phyloP scores from a whole-genome alignment of 1,284 basidiomycete genomes.

The Grifola frondosa region DNA sequence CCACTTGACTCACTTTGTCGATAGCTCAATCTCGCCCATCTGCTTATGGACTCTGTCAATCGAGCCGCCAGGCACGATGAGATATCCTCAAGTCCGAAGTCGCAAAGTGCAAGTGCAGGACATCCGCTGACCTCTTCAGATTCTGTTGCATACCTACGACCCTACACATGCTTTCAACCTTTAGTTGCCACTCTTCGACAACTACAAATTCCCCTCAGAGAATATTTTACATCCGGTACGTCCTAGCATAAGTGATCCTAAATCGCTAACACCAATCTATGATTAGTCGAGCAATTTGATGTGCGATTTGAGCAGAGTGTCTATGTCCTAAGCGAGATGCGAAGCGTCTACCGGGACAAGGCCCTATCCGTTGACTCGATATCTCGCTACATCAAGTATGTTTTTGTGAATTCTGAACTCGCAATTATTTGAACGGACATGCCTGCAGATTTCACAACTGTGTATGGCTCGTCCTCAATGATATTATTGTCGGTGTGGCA shows the following conservation, averaged over 20 bases:
- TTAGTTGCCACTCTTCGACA: no score
- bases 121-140: no score
- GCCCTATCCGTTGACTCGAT: conserved; percentile 18
- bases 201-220: no score
- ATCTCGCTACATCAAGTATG: conserved; percentile 60
- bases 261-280: background rate
- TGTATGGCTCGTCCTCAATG: conserved; percentile 90
- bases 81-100: no score
- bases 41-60: conserved; percentile 7
- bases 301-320: conserved; percentile 24
- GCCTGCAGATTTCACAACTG: conserved; percentile 80
- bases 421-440: conserved; percentile 1
- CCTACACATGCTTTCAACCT: no score
- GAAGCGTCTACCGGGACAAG: conserved; percentile 15
- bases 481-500: conserved; percentile 79
- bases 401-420: conserved; percentile 7
- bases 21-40: conserved; percentile 13
- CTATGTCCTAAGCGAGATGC: conserved; percentile 14
- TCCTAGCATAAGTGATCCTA: no score
- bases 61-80: no score
- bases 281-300: conserved; percentile 24
- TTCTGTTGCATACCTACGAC: no score
- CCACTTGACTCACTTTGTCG: background rate
- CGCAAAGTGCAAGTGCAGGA: no score
- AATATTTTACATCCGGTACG: no score